phyloP scores from a whole-genome alignment of 106 monocot species.

The Apostasia shenzhenica region DNA sequence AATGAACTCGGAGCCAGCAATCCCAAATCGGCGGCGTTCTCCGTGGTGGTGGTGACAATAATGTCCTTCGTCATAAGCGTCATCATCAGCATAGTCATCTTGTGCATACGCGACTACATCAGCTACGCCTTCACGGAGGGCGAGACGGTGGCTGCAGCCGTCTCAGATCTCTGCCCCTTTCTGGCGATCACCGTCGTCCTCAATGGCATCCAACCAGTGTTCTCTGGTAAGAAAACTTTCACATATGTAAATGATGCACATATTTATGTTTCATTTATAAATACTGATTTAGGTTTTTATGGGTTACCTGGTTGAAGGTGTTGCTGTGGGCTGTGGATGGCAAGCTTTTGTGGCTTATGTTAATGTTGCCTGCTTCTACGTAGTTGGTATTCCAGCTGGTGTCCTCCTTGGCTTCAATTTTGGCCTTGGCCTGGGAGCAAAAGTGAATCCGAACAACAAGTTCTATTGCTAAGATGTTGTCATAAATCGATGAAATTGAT shows the following conservation, averaged over 20 bases:
- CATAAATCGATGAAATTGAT: too few relatives aligned
- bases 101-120: constrained; percentile 47
- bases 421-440: constrained; percentile 34
- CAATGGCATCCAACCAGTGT: constrained; percentile 79
- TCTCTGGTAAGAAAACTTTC: constrained; percentile 37
- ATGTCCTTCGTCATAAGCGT: constrained; percentile 36
- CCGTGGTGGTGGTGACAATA: constrained; percentile 63
- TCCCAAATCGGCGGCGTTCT: constrained; percentile 74
- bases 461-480: too few relatives aligned
- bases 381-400: constrained; percentile 64
- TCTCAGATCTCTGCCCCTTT: constrained; percentile 71
- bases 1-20: constrained; percentile 89
- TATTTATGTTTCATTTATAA: background rate
- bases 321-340: constrained; percentile 93
- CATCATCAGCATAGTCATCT: constrained; percentile 26
- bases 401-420: constrained; percentile 61
- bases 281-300: background rate
- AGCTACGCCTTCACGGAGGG: constrained; percentile 85
- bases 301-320: constrained; percentile 23
- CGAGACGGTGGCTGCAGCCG: constrained; percentile 57
- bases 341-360: constrained; percentile 81
- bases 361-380: constrained; percentile 70
- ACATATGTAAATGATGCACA: background rate
- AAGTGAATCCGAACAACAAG: constrained; percentile 21
- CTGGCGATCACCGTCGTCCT: constrained; percentile 70